phyloP scores from a whole-genome alignment of 2,329 filamentous ascomycete genomes.

The Emericellopsis atlantica region DNA sequence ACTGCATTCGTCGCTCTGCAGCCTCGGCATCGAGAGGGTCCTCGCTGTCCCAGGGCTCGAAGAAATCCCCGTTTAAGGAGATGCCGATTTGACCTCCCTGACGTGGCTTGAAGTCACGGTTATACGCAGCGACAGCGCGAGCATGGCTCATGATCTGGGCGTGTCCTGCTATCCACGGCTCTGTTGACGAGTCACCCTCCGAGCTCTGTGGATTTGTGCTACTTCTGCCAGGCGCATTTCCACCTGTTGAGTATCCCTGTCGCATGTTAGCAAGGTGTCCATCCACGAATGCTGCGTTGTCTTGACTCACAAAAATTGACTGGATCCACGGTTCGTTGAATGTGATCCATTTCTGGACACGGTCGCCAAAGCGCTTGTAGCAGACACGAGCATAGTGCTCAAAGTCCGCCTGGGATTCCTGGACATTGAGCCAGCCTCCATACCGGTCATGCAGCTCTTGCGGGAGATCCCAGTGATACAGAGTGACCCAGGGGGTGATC shows the following conservation, averaged over 20 bases:
- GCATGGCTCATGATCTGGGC: constrained; percentile 21
- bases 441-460: constrained; percentile 22
- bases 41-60: constrained; percentile 19
- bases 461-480: constrained; percentile 50
- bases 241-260: constrained; percentile 19
- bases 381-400: constrained; percentile 21
- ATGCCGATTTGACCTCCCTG: constrained; percentile 20
- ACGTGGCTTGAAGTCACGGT: constrained; percentile 13
- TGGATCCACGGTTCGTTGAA: constrained; percentile 25
- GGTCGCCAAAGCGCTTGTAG: constrained; percentile 25
- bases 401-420: constrained; percentile 18
- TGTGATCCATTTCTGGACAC: constrained; percentile 25
- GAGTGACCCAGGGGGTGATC: constrained; percentile 48
- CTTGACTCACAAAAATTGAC: constrained; percentile 16
- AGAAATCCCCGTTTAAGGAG: constrained; percentile 23
- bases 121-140: constrained; percentile 16
- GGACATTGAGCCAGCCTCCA: constrained; percentile 18
- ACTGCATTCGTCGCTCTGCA: constrained; percentile 19
- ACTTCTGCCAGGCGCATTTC: constrained; percentile 18
- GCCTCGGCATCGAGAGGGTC: constrained; percentile 14
- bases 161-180: constrained; percentile 22
- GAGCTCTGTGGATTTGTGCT: constrained; percentile 11
- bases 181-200: constrained; percentile 19
- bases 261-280: not conserved
- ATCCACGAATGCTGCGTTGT: not conserved